Conservation (phyloP, 805 yeast species). For the Yamadazyma laniorum region DNA sequence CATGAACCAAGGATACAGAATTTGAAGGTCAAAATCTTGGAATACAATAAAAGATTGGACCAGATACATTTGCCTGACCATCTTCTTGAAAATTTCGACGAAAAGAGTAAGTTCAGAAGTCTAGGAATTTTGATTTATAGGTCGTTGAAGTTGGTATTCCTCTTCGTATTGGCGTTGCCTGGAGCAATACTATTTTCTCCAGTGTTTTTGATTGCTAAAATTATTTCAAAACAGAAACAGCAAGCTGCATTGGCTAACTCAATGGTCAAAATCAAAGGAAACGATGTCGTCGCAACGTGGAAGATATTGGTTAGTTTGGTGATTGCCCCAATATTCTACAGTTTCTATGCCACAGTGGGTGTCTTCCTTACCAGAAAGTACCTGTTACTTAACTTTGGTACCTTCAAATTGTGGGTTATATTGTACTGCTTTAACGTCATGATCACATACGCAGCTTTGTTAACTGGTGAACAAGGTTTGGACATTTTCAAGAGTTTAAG, state of each 20-base stretch:
- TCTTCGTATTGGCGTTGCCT: slow-evolving; percentile 72
- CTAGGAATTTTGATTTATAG: slow-evolving; percentile 56
- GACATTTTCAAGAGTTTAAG: slow-evolving; percentile 80
- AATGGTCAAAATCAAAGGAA: slow-evolving; percentile 85
- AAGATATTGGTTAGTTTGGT: slow-evolving; percentile 87
- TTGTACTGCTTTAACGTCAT: slow-evolving; percentile 62
- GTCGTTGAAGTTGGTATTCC: slow-evolving; percentile 50
- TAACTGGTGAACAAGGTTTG: slow-evolving; percentile 91
- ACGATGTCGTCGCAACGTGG: slow-evolving; percentile 97
- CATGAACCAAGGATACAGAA: slow-evolving; percentile 65
- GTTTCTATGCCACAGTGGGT: slow-evolving; percentile 70
- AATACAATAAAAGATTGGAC: slow-evolving; percentile 61
- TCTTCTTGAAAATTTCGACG: slow-evolving; percentile 55
- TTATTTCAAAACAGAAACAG: slow-evolving; percentile 71
- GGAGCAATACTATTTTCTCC: slow-evolving; percentile 89
- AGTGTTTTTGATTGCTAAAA: slow-evolving; percentile 75
- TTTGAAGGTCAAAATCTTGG: slow-evolving; percentile 60
- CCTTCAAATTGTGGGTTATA: slow-evolving; percentile 43
- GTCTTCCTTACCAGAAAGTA: slow-evolving; percentile 30
- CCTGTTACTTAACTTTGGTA: slow-evolving; percentile 15
- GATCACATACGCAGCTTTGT: slow-evolving; percentile 85
- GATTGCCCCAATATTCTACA: slow-evolving; percentile 82
- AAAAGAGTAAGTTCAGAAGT: slow-evolving; percentile 47
- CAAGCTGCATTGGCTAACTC: slow-evolving; percentile 79
- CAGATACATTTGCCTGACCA: slow-evolving; percentile 56